Percentiles rank a stretch among this genome's conserved stretches.
These are phyloP conservation scores for Elsinoe arachidis DNA, from an alignment of 2,329 filamentous ascomycete species.

Conservation along the genomic window DNA sequence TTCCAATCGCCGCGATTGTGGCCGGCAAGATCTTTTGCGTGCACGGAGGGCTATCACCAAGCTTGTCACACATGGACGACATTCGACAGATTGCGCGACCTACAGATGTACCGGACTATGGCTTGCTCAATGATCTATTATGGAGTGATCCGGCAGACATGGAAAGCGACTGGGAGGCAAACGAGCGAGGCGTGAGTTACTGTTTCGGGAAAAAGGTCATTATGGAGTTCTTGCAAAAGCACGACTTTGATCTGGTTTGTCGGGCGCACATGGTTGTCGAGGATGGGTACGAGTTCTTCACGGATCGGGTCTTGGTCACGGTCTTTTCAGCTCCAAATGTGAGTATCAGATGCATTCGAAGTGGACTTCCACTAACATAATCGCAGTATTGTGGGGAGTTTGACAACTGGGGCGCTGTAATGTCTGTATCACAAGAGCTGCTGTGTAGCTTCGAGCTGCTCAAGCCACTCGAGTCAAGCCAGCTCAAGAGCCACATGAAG, in stretches of 20 bases:
- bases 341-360: constrained; percentile 37
- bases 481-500: constrained; percentile 97
- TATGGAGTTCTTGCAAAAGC: constrained; percentile 83
- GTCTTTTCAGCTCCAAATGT: constrained; percentile 97
- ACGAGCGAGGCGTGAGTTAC: constrained; percentile 93
- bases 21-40: constrained; percentile 97
- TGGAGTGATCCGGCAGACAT: constrained; percentile 98
- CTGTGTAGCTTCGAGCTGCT: constrained; percentile 95
- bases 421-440: constrained; percentile 90
- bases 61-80: constrained; percentile 93
- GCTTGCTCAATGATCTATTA: constrained; percentile 83
- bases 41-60: constrained; percentile 87
- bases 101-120: constrained; percentile 95
- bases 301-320: constrained; percentile 85
- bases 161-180: constrained; percentile 92
- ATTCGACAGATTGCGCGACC: constrained; percentile 92
- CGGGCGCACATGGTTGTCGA: constrained; percentile 99
- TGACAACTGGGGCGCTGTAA: constrained; percentile 97
- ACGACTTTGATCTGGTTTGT: constrained; percentile 96
- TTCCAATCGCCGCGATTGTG: constrained; percentile 93
- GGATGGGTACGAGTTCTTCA: constrained; percentile 98
- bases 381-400: constrained; percentile 92
- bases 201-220: constrained; percentile 99
- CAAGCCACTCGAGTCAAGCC: constrained; percentile 91
- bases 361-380: constrained; percentile 18